These are phyloP conservation scores for Fraxinus xanthoxyloides DNA, from an alignment of 305 asterid species.

Conservation along the genomic window DNA sequence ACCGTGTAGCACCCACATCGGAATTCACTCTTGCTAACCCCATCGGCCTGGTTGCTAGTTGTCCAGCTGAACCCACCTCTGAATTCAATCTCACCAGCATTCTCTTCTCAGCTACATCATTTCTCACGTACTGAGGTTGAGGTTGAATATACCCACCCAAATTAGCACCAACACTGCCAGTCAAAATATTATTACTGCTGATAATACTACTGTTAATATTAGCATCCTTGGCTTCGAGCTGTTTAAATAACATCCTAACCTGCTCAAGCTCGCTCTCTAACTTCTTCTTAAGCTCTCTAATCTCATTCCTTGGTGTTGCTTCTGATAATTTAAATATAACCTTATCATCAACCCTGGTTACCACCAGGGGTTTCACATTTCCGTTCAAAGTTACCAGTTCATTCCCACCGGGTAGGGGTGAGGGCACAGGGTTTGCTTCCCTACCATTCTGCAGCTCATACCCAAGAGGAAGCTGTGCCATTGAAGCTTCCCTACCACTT, in stretches of 20 bases:
- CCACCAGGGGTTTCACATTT: slow-evolving; percentile 41
- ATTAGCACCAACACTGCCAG: slow-evolving; percentile 32
- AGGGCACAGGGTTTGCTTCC: slow-evolving; percentile 22
- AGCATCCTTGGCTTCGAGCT: slow-evolving; percentile 57
- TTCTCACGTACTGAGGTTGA: slow-evolving; percentile 26
- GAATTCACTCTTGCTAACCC: slow-evolving; percentile 53
- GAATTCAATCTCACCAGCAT: slow-evolving; percentile 52
- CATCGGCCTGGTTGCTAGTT: slow-evolving; percentile 36
- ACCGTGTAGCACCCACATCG: slow-evolving; percentile 46
- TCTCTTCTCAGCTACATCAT: slow-evolving; percentile 41
- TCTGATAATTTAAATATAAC: slow-evolving; percentile 46
- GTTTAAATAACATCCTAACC: slow-evolving; percentile 45
- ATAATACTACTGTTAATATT: slow-evolving; percentile 28
- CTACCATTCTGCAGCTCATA: slow-evolving; percentile 16
- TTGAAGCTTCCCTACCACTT: slow-evolving; percentile 18
- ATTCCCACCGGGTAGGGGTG: slow-evolving; percentile 28
- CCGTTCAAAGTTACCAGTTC: slow-evolving; percentile 30
- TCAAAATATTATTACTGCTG: slow-evolving; percentile 27
- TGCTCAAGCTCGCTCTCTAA: slow-evolving; percentile 59
- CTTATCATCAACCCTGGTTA: slow-evolving; percentile 52
- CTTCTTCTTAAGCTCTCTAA: slow-evolving; percentile 48
- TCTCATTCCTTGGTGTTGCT: slow-evolving; percentile 43
- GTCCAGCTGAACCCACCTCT: slow-evolving; percentile 41
- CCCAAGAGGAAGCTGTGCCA: slow-evolving; percentile 6
- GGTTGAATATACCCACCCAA: slow-evolving; percentile 26